These are phyloP conservation scores for Gossypium davidsonii DNA, from an alignment of 441 rosid species.

Conservation along the genomic window DNA sequence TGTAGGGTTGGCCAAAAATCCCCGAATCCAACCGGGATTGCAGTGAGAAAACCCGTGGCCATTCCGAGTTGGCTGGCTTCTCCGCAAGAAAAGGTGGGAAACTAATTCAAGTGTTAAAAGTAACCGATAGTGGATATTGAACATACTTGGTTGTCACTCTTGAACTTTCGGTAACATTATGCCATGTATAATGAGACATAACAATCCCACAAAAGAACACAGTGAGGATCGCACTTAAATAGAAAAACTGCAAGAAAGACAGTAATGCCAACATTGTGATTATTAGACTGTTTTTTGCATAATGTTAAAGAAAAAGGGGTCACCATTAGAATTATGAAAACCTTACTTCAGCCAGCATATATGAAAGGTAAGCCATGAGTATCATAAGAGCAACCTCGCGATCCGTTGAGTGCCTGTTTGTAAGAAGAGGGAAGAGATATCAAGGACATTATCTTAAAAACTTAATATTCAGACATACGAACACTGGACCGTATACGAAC, in stretches of 20 bases:
- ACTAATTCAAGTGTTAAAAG: not conserved
- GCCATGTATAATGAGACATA: slow-evolving; percentile 99
- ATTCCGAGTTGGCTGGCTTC: not conserved
- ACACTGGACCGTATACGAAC: slow-evolving; percentile 25
- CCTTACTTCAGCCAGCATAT: slow-evolving; percentile 78
- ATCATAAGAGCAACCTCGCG: slow-evolving; percentile 96
- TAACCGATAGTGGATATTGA: not conserved
- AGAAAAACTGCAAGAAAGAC: slow-evolving; percentile 57
- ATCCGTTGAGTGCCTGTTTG: slow-evolving; percentile 69
- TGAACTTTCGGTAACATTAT: slow-evolving; percentile 83
- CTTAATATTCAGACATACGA: not conserved
- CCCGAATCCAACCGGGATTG: too few species aligned
- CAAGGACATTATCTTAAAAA: slow-evolving; percentile 4
- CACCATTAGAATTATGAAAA: not conserved
- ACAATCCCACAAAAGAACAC: slow-evolving; percentile 96
- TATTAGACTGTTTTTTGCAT: slow-evolving; percentile 1
- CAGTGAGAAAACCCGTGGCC: too few species aligned
- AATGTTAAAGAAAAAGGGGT: not conserved
- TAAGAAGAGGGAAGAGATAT: slow-evolving; percentile 2
- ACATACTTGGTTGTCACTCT: slow-evolving; percentile 88
- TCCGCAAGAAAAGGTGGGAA: not conserved
- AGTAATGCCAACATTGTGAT: slow-evolving; percentile 12
- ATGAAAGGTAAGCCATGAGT: slow-evolving; percentile 85
- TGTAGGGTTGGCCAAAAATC: too few species aligned
- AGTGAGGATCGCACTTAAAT: slow-evolving; percentile 85